Conservation (phyloP, 169 alveolate species). For the Besnoitia besnoiti region DNA sequence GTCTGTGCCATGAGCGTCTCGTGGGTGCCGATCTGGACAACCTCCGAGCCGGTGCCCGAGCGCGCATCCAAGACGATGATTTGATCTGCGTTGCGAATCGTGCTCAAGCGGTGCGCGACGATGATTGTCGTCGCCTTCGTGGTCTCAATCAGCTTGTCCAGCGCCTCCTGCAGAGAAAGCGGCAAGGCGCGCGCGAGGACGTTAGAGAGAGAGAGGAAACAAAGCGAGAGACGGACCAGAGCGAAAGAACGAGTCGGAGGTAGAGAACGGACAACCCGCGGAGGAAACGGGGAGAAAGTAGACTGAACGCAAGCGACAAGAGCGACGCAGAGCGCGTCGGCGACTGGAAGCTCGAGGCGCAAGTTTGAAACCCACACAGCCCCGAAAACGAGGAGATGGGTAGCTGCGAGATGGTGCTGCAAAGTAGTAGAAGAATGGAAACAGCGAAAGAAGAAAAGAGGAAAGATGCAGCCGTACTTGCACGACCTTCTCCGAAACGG, state of each 20-base stretch:
- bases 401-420: too few relatives aligned
- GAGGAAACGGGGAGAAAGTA: neutral
- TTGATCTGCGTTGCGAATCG: slow-evolving; percentile 86
- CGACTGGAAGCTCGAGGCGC: too few relatives aligned
- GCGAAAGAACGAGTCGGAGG: neutral
- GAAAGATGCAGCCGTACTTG: slow-evolving; percentile 28
- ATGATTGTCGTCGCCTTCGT: slow-evolving; percentile 81
- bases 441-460: neutral
- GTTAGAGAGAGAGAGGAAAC: neutral
- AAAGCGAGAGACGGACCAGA: neutral
- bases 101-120: slow-evolving; percentile 91
- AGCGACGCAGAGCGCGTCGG: too few relatives aligned
- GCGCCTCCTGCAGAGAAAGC: slow-evolving; percentile 65
- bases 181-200: neutral
- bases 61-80: slow-evolving; percentile 78
- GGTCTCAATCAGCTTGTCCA: slow-evolving; percentile 54
- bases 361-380: too few relatives aligned
- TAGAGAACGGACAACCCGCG: neutral
- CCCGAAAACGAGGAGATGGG: too few relatives aligned
- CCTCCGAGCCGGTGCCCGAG: slow-evolving; percentile 39
- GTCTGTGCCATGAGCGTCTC: slow-evolving; percentile 69
- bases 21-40: slow-evolving; percentile 84
- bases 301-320: too few relatives aligned
- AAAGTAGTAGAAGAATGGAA: neutral
- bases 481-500: slow-evolving; percentile 46